Percentiles rank a stretch among this genome's conserved stretches.
These are phyloP conservation scores for Saccharomycopsis guyanensis DNA, from an alignment of 805 yeast genomes.

Conservation along the genomic window DNA sequence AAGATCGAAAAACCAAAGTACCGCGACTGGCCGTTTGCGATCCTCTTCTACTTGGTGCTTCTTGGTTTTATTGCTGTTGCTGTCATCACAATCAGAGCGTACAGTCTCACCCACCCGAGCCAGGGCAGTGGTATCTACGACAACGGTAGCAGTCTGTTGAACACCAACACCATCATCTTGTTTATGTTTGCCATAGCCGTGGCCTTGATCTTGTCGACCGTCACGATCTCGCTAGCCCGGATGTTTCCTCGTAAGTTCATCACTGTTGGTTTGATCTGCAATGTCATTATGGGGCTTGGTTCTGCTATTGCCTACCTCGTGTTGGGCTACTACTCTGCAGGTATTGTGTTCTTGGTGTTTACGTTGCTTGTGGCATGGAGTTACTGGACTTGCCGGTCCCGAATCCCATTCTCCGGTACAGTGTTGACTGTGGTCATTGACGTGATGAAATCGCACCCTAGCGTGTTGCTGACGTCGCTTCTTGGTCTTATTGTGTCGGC, in stretches of 20 bases:
- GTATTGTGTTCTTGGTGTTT: slow-evolving; percentile 63
- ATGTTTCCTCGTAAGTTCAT: slow-evolving; percentile 61
- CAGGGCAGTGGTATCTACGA: slow-evolving; percentile 60
- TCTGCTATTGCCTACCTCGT: slow-evolving; percentile 70
- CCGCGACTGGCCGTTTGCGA: slow-evolving; percentile 67
- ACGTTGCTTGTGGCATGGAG: slow-evolving; percentile 57
- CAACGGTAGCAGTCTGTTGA: slow-evolving; percentile 32
- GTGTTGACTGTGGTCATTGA: slow-evolving; percentile 66
- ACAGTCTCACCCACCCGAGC: slow-evolving; percentile 43
- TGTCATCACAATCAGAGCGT: slow-evolving; percentile 57
- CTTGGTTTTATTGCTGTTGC: slow-evolving; percentile 69
- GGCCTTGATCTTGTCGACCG: slow-evolving; percentile 47
- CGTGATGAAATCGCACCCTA: slow-evolving; percentile 67
- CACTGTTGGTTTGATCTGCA: slow-evolving; percentile 56
- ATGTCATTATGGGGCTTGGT: slow-evolving; percentile 62
- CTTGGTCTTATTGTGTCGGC: slow-evolving; percentile 54
- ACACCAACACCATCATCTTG: slow-evolving; percentile 67
- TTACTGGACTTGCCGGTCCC: slow-evolving; percentile 61
- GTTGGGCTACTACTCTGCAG: slow-evolving; percentile 69
- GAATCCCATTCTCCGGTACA: slow-evolving; percentile 71
- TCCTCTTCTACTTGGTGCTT: slow-evolving; percentile 42
- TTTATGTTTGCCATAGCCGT: slow-evolving; percentile 58
- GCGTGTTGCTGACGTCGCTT: slow-evolving; percentile 52
- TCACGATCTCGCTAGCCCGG: slow-evolving; percentile 56
- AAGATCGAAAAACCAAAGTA: slow-evolving; percentile 53